phyloP scores from a whole-genome alignment of 306 rosid species.

The Clitoria ternatea region DNA sequence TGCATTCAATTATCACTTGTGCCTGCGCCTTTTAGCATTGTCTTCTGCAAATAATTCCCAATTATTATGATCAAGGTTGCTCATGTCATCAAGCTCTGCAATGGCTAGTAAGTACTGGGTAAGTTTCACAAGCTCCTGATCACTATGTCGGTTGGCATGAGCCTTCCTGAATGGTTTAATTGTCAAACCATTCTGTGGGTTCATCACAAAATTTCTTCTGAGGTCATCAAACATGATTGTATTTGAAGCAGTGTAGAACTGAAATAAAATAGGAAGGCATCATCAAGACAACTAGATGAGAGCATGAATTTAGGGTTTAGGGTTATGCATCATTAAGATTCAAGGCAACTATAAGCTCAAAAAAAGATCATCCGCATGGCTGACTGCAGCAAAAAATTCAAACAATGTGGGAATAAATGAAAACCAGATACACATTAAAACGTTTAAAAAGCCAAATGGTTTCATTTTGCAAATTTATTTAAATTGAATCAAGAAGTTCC shows the following conservation, averaged over 20 bases:
- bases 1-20: conserved; percentile 11
- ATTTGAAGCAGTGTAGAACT: conserved; percentile 75
- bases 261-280: conserved; percentile 34
- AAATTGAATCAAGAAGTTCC: background rate
- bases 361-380: background rate
- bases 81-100: conserved; percentile 87
- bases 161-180: conserved; percentile 98
- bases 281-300: conserved; percentile 13
- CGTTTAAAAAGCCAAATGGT: background rate
- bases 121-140: conserved; percentile 84
- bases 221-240: conserved; percentile 94
- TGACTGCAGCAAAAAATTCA: background rate
- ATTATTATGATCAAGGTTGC: conserved; percentile 57
- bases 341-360: too few species aligned
- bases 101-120: conserved; percentile 85
- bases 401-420: background rate
- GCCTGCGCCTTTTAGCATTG: conserved; percentile 77
- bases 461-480: background rate
- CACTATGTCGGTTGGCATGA: conserved; percentile 75
- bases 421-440: background rate
- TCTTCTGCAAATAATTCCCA: conserved; percentile 73
- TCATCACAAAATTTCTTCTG: conserved; percentile 92
- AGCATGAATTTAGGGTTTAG: too few species aligned
- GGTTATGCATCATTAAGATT: too few species aligned
- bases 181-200: conserved; percentile 88